Evolutionary conservation across 768 basidiomycete species (phyloP).

Genomic region (Rhizopogon vesiculosus): DNA sequence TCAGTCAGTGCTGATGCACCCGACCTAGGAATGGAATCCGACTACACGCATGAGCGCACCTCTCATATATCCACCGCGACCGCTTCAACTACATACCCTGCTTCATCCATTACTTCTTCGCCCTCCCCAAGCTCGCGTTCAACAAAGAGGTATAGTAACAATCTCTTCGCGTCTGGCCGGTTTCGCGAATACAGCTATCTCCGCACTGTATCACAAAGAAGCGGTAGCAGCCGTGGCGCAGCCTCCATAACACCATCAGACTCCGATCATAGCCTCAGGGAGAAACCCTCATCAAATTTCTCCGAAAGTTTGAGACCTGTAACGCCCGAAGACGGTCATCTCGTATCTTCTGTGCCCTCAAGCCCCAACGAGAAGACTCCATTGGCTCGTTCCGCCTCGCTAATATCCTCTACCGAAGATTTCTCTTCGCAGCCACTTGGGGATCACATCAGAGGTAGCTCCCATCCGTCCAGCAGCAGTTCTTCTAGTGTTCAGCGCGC

Average conservation of each 20-base stretch:
- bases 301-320: conserved; percentile 44
- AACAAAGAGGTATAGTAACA: conserved; percentile 78
- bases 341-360: conserved; percentile 34
- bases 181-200: conserved; percentile 72
- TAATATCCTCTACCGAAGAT: conserved; percentile 32
- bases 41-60: conserved; percentile 27
- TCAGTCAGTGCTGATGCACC: conserved; percentile 8
- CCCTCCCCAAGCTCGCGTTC: conserved; percentile 35
- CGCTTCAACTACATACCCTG: conserved; percentile 31
- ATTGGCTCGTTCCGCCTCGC: conserved; percentile 38
- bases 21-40: conserved; percentile 22
- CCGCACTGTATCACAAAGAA: conserved; percentile 48
- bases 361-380: conserved; percentile 39
- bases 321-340: conserved; percentile 50
- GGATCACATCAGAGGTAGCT: conserved; percentile 8
- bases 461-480: conserved; percentile 36
- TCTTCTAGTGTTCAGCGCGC: conserved; percentile 48
- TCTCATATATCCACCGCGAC: conserved; percentile 33
- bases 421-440: conserved; percentile 11
- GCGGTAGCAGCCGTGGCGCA: conserved; percentile 32
- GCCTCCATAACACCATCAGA: conserved; percentile 45
- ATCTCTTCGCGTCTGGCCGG: conserved; percentile 79
- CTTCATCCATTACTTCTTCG: conserved; percentile 38
- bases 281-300: conserved; percentile 38
- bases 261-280: conserved; percentile 38